Percentiles rank a stretch among this genome's conserved stretches.
These are phyloP conservation scores for Chaetothyriales sp. DNA, from an alignment of 2,329 filamentous ascomycete genomes.

Conservation along the genomic window DNA sequence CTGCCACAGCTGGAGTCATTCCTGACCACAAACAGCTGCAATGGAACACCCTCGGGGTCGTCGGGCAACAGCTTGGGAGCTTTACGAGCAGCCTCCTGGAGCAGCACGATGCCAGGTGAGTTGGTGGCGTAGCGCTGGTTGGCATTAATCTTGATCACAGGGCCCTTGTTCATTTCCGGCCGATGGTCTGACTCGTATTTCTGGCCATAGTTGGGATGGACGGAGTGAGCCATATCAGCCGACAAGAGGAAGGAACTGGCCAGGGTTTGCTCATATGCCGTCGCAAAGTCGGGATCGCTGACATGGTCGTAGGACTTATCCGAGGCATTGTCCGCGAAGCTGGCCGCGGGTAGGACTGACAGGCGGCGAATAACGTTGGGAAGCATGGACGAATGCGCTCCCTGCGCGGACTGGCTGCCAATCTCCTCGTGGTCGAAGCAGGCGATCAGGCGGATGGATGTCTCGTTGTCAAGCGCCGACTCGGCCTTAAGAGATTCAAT, in stretches of 20 bases:
- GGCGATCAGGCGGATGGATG: slow-evolving; percentile 74
- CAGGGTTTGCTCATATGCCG: slow-evolving; percentile 85
- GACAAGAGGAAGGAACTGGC: slow-evolving; percentile 85
- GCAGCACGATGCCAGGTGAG: slow-evolving; percentile 78
- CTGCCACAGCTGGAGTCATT: slow-evolving; percentile 91
- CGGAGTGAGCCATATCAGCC: slow-evolving; percentile 92
- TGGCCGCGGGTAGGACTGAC: slow-evolving; percentile 55
- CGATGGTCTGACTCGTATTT: slow-evolving; percentile 89
- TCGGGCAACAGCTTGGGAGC: slow-evolving; percentile 37
- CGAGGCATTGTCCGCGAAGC: slow-evolving; percentile 34
- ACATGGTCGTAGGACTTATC: slow-evolving; percentile 51
- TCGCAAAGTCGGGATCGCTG: slow-evolving; percentile 48
- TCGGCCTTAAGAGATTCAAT: slow-evolving; percentile 58
- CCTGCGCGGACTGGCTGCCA: slow-evolving; percentile 80
- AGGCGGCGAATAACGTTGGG: slow-evolving; percentile 76
- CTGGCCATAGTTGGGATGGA: slow-evolving; percentile 83
- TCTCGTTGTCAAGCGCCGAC: slow-evolving; percentile 55
- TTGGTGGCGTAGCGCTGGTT: slow-evolving; percentile 96
- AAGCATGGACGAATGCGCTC: slow-evolving; percentile 81
- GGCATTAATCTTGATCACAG: slow-evolving; percentile 95
- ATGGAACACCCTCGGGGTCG: slow-evolving; percentile 55
- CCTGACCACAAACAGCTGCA: slow-evolving; percentile 90
- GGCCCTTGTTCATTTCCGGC: slow-evolving; percentile 90
- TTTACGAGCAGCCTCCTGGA: slow-evolving; percentile 65
- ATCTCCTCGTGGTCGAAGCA: slow-evolving; percentile 98